Base-by-base conservation (phyloP, 257 asterid genomes). In the Parsonsia alboflavescens region DNA sequence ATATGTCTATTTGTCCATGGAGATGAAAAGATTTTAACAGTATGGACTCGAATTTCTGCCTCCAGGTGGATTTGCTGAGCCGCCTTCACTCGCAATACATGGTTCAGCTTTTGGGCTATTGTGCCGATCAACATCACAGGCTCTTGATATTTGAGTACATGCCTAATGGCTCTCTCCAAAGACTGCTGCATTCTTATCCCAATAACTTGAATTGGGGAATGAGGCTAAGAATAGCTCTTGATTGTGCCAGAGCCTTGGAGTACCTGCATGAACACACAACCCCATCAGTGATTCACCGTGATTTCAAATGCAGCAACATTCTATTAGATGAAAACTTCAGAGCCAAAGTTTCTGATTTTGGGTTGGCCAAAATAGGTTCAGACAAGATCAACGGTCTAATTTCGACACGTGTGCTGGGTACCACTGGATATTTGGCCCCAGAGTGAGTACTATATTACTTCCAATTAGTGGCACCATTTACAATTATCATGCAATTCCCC, bases 391-490 rank as follows among this genome's bases (percentile, higher is more conserved):
- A 91, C 67, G 97, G 96, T 56, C 80, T 86, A 16, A 80, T 89
- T 69, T 88, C 93, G 6, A 91, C 97, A 5, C 85, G 97, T 0
- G 97, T 91, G 49, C 70, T 89, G 50, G 97, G 97, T 80, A 89
- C 96, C 77, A 91, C 94, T 0, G 97, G 96, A 41, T 91, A 91
- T 79, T 78, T 91, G 75, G 96, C 97, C 74, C 97, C 97, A 2
- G 97, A 91, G 97, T 91, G 67, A 88, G 96, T 84, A 12, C 39
- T n/a, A n/a, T n/a, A n/a, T n/a, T n/a, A 33, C 39, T 33, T 33
- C 39, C 39, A 33, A 33, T 33, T 3, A 33, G 39, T 33, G 39
- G 39, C 52, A 61, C 78, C 58, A 39, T 66, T 56, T 65, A 28
- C 63, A 42, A 24, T 79, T 53, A 58, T 39, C 50, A 52, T 69